Evolutionary conservation across 1,284 basidiomycete genomes (phyloP).

Genomic region (Sphaerobolus stellatus): DNA sequence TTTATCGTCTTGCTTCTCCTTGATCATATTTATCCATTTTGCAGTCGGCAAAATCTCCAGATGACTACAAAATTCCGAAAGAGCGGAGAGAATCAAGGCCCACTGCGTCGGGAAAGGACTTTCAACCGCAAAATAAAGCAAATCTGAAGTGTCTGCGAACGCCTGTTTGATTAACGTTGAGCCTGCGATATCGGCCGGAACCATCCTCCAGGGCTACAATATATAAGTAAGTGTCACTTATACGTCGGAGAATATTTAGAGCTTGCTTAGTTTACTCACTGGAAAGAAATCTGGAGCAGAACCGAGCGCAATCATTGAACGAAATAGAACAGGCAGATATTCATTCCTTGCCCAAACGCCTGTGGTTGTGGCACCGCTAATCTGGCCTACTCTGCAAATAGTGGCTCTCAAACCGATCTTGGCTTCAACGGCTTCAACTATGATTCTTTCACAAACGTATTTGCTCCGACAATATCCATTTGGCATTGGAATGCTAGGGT

Average conservation of each 20-base stretch:
- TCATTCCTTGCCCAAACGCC: conserved; percentile 1
- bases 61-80: no score
- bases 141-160: background rate
- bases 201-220: background rate
- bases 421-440: conserved; percentile 13
- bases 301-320: no score
- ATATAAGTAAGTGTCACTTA: no score
- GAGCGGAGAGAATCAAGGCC: no score
- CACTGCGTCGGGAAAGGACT: conserved; percentile 1
- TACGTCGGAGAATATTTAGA: no score
- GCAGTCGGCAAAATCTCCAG: no score
- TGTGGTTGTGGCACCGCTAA: conserved; percentile 13
- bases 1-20: no score
- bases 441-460: conserved; percentile 21
- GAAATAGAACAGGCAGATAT: background rate
- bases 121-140: conserved; percentile 2
- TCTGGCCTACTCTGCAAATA: conserved; percentile 36
- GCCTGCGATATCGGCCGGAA: background rate
- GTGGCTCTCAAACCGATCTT: conserved; percentile 20
- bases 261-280: no score
- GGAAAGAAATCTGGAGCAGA: no score
- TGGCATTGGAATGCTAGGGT: background rate
- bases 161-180: conserved; percentile 3
- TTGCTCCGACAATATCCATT: conserved; percentile 22
- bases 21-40: no score